These are phyloP conservation scores for Lentinula sp. DNA, from an alignment of 768 basidiomycete species.

Conservation along the genomic window DNA sequence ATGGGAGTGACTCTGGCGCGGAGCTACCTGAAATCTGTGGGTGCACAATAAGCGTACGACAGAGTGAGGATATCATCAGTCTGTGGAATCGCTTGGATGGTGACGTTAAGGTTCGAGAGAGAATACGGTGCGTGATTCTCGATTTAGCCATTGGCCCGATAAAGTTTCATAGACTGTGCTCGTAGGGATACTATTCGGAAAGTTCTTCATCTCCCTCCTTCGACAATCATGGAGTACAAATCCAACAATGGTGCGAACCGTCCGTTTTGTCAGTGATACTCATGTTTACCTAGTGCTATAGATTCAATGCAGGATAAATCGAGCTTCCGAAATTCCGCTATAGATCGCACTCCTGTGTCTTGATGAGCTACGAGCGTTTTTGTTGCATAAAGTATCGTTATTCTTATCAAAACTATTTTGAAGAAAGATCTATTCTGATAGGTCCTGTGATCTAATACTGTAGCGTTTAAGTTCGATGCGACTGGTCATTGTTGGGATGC, in stretches of 20 bases:
- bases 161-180: constrained; percentile 1
- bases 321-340: constrained; percentile 68
- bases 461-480: background rate
- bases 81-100: constrained; percentile 87
- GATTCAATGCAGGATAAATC: constrained; percentile 89
- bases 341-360: constrained; percentile 34
- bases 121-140: constrained; percentile 60
- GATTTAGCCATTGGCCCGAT: background rate
- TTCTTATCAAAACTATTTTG: background rate
- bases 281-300: constrained; percentile 18
- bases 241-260: constrained; percentile 71
- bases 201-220: constrained; percentile 68
- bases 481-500: background rate
- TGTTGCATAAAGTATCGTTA: constrained; percentile 1
- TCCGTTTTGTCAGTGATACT: constrained; percentile 6
- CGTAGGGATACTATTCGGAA: constrained; percentile 72
- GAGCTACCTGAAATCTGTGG: constrained; percentile 87
- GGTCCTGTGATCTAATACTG: background rate
- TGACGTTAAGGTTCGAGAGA: constrained; percentile 70
- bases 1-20: constrained; percentile 26
- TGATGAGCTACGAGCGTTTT: background rate
- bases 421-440: background rate
- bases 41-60: constrained; percentile 89
- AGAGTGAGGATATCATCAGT: constrained; percentile 90
- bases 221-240: constrained; percentile 91